Conservation (phyloP, 2,329 filamentous ascomycete genomes). For the Alternaria sp. region DNA sequence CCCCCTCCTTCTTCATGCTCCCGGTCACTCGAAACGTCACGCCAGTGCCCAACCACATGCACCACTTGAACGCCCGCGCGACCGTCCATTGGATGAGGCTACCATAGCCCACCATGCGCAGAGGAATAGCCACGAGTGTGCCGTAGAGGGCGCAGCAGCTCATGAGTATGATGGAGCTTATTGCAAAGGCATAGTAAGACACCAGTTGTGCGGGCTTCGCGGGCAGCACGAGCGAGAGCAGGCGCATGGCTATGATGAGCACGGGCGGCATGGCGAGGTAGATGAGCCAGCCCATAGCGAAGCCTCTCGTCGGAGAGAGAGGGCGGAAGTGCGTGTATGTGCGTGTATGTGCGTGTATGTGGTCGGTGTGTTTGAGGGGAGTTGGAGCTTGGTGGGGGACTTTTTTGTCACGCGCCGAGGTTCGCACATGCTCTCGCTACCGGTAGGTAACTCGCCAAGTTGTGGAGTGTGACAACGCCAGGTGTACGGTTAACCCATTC, state of each 20-base stretch:
- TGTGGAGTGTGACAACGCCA: slow-evolving; percentile 6
- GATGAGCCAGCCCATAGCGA: slow-evolving; percentile 45
- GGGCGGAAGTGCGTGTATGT: neutral
- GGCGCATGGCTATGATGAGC: slow-evolving; percentile 42
- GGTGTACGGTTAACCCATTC: slow-evolving; percentile 4
- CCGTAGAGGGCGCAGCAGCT: slow-evolving; percentile 70
- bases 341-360: slow-evolving; percentile 9
- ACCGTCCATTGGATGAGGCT: slow-evolving; percentile 86
- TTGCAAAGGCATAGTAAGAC: slow-evolving; percentile 72
- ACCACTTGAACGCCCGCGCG: slow-evolving; percentile 79
- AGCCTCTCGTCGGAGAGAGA: slow-evolving; percentile 11
- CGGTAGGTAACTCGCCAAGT: slow-evolving; percentile 21
- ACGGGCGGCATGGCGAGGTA: slow-evolving; percentile 40
- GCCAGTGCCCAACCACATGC: slow-evolving; percentile 78
- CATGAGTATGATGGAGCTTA: slow-evolving; percentile 54
- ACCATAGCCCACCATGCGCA: slow-evolving; percentile 75
- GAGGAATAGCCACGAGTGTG: slow-evolving; percentile 73
- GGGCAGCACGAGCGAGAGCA: slow-evolving; percentile 43
- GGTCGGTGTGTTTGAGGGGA: slow-evolving; percentile 5
- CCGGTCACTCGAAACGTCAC: slow-evolving; percentile 75
- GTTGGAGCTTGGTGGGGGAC: slow-evolving; percentile 21
- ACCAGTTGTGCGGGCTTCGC: slow-evolving; percentile 41
- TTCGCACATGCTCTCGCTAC: slow-evolving; percentile 18
- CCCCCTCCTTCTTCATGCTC: slow-evolving; percentile 42
- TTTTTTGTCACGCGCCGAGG: slow-evolving; percentile 40